Conservation (phyloP, 2,329 filamentous ascomycete genomes). For the Aspergillus fijiensis region DNA sequence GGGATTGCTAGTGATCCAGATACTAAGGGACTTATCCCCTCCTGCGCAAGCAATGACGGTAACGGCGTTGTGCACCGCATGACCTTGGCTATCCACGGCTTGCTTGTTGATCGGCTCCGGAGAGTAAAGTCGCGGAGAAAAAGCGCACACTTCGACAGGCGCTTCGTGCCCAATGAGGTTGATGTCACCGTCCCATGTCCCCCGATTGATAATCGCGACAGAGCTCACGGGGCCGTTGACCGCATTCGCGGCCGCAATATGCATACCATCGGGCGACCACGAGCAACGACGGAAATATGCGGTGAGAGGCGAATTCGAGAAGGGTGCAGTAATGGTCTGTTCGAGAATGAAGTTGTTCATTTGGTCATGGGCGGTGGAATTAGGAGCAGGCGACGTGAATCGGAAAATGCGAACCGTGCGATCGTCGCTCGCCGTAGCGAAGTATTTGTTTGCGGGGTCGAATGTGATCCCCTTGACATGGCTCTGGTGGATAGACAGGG, state of each 20-base stretch:
- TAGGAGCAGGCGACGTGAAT: constrained; percentile 86
- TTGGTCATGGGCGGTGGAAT: constrained; percentile 91
- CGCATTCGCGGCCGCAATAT: constrained; percentile 94
- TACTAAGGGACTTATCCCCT: constrained; percentile 91
- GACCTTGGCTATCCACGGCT: constrained; percentile 44
- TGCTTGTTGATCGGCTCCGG: constrained; percentile 60
- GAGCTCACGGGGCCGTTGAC: constrained; percentile 97
- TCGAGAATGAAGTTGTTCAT: constrained; percentile 95
- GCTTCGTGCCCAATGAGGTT: constrained; percentile 97
- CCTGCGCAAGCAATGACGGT: constrained; percentile 96
- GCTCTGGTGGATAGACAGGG: constrained; percentile 86
- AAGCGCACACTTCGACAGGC: constrained; percentile 94
- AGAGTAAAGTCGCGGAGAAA: constrained; percentile 87
- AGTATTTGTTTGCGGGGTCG: constrained; percentile 98
- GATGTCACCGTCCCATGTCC: constrained; percentile 93
- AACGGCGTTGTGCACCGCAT: constrained; percentile 56
- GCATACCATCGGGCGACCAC: constrained; percentile 95
- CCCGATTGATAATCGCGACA: constrained; percentile 90
- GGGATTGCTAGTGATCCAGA: constrained; percentile 97
- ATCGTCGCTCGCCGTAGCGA: constrained; percentile 96
- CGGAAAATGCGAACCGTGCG: constrained; percentile 95
- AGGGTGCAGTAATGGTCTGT: constrained; percentile 83
- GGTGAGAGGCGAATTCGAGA: constrained; percentile 86
- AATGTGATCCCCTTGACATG: constrained; percentile 99
- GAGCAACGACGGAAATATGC: constrained; percentile 96